Evolutionary conservation across 177 flowering plant genomes (phyloP), one percentile per base, ranked within the genome.

Genomic region (Telopea speciosissima): DNA sequence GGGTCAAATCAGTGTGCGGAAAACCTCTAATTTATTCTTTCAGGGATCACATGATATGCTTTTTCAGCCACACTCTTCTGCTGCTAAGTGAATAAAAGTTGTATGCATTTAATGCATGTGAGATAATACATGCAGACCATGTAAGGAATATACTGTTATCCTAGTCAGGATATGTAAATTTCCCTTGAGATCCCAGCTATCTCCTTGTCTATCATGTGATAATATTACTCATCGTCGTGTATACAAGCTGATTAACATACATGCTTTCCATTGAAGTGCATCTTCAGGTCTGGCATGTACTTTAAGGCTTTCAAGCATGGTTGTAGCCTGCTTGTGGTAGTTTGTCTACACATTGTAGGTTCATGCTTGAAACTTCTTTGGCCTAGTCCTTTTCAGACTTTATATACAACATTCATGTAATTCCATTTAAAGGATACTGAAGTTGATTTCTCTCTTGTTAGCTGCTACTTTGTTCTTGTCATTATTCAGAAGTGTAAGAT

Each of bases 31-130:
- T 44, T 33, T 28, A 59, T 66, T 52, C 26, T 75, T 62, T n/a
- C 62, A 49, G 65, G 66, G 61, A 45, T 75, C 77, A 70, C 70
- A 70, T 74, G 70, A 28, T 45, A 0, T 19, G 24, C 52, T 26
- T 52, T 26, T 31, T 63, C 22, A 21, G 49, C n/a, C 63, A 63
- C 40, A 62, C n/a, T 70, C n/a, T 6, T 6, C 8, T 36, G 40
- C n/a, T 42, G 42, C 49, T 24, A 33, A 31, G 54, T 49, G n/a
- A 45, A 40, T 21, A 21, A 67, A 66, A 45, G 63, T 67, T 28
- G 24, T 9, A 49, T 11, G 66, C 9, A 68, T 40, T 19, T 24
- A 45, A 62, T 16, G 19, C 69, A 65, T 42, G 69, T 52, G 75
- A 73, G 62, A 23, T 42, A 64, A 23, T 42, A 64, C 25, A 8